Conservation (phyloP, 345 rosid genomes). For the Euphorbia lathyris region DNA sequence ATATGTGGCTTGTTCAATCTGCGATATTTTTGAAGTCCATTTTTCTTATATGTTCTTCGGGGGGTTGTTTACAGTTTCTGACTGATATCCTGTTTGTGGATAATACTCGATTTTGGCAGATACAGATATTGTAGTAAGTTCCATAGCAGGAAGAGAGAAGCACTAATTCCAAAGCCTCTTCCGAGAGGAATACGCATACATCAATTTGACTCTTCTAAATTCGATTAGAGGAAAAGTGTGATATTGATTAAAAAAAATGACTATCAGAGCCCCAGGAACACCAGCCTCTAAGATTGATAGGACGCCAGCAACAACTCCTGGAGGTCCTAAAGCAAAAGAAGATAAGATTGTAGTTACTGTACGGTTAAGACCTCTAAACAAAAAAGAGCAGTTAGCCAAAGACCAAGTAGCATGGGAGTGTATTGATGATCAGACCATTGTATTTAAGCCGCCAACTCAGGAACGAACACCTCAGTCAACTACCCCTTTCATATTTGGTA, state of each 20-base stretch:
- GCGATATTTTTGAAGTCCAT: neutral
- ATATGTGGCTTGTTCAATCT: neutral
- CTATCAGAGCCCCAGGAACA: constrained; percentile 75
- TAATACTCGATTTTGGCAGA: constrained; percentile 10
- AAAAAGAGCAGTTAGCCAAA: constrained; percentile 78
- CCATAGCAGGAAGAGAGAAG: neutral
- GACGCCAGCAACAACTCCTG: constrained; percentile 47
- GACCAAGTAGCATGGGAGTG: constrained; percentile 97
- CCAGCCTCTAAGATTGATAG: constrained; percentile 76
- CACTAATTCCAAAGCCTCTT: neutral
- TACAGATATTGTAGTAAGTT: neutral
- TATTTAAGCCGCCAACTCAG: constrained; percentile 63
- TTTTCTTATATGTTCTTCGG: neutral
- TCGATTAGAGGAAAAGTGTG: neutral
- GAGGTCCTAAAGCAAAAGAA: constrained; percentile 57
- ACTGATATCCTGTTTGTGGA: constrained; percentile 2
- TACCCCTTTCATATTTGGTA: constrained; percentile 84
- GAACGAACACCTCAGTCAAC: constrained; percentile 71
- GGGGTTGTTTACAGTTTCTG: neutral
- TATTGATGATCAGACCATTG: constrained; percentile 74
- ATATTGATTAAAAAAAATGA: constrained; percentile 23
- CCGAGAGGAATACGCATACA: constrained; percentile 10
- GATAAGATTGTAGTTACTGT: constrained; percentile 98
- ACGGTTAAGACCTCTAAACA: constrained; percentile 83
- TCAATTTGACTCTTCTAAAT: constrained; percentile 3